Conservation (phyloP, 2,329 filamentous ascomycete species). For the Sarocladiaceae sp. region DNA sequence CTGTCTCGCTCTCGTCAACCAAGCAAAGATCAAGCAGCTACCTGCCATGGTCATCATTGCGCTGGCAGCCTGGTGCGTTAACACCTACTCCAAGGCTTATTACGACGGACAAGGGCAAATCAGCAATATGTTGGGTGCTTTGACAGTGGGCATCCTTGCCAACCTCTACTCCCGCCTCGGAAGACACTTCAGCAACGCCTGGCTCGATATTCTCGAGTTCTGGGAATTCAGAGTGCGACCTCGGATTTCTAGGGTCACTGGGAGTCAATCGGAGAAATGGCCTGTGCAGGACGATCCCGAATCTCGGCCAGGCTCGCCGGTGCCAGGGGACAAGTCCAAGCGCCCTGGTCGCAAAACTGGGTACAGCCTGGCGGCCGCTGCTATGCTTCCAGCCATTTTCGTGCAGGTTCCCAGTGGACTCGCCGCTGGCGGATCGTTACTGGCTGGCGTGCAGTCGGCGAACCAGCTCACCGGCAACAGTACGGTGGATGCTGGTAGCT, state of each 20-base stretch:
- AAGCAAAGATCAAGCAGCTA: constrained; percentile 72
- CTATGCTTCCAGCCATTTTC: constrained; percentile 83
- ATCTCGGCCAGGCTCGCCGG: constrained; percentile 18
- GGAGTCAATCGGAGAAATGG: constrained; percentile 24
- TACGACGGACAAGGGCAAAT: constrained; percentile 68
- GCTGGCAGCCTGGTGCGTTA: constrained; percentile 67
- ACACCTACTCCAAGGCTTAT: constrained; percentile 61
- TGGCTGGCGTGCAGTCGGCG: constrained; percentile 51
- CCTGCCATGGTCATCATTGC: constrained; percentile 72
- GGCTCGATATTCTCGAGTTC: constrained; percentile 38
- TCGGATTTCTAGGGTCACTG: constrained; percentile 20
- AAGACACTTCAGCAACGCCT: constrained; percentile 48
- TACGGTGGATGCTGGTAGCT: constrained; percentile 22
- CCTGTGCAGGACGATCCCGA: constrained; percentile 28
- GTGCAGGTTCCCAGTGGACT: constrained; percentile 58
- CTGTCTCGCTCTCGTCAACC: constrained; percentile 72
- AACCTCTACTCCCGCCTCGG: constrained; percentile 72
- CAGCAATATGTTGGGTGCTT: constrained; percentile 69
- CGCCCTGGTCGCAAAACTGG: constrained; percentile 42
- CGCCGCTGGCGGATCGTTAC: constrained; percentile 52
- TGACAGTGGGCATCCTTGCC: constrained; percentile 69
- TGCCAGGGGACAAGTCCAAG: constrained; percentile 17
- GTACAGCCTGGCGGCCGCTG: constrained; percentile 75
- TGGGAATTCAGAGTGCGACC: constrained; percentile 42
- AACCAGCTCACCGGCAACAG: constrained; percentile 43